Evolutionary conservation across 2,329 filamentous ascomycete genomes (phyloP), one percentile per base, ranked within the genome.

Genomic region (Sphaerulina vaccinii): DNA sequence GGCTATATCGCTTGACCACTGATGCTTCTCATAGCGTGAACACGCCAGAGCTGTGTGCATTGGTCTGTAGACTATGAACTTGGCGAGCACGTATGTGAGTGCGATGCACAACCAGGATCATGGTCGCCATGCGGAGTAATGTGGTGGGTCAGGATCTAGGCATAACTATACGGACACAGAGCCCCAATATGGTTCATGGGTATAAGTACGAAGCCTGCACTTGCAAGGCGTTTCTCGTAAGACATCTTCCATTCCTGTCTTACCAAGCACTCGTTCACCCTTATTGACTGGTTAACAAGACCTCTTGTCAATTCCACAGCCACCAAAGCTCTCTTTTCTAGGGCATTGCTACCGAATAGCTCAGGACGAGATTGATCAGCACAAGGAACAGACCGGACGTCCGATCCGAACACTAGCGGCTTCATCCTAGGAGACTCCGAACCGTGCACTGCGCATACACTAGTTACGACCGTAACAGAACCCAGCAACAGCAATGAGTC

Each of bases 1-100:
- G 19, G 15, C 15, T 18, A 16, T 29, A 13, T 33, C 23, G n/a
- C 41, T 44, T 44, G 23, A 16, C 29, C 22, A 19, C 24, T 32
- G 5, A 18, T 16, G n/a, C 27, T 44, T 35, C 41, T 44, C 33
- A 27, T 44, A 44, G 13, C 24, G 21, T 18, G 11, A 18, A 3
- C 11, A 16, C 16, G 21, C 15, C 15, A 23, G 41, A 27, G 33
- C 21, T 29, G 13, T 27, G 24, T 9, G 10, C 16, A 13, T 35
- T 18, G 41, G 8, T 32, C n/a, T 5, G 23, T 19, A 35, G 41
- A 18, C 41, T 44, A 27, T 44, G 27, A 44, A 11, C 41, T 44
- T 44, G 41, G 41, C 41, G 24, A 35, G 41, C 23, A 29, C 21
- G 41, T 15, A 15, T 19, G 8, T n/a, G 18, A 7, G 24, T 8